Conservation (phyloP, 768 basidiomycete species). For the Calocybe indica region DNA sequence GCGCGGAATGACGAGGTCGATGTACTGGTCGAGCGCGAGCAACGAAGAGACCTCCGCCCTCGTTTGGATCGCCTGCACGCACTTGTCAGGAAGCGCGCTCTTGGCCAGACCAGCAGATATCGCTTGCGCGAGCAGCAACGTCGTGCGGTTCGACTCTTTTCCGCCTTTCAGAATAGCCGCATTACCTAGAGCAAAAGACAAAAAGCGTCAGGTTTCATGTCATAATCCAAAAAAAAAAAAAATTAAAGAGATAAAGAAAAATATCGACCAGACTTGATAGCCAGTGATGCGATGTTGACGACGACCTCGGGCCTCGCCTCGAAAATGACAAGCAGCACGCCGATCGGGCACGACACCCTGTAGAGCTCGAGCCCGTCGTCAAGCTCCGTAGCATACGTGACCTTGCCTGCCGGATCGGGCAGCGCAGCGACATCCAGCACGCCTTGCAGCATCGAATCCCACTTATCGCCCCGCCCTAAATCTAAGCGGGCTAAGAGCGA, state of each 20-base stretch:
- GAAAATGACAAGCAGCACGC: slow-evolving; percentile 93
- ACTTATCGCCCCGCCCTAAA: slow-evolving; percentile 75
- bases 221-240: neutral
- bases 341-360: slow-evolving; percentile 93
- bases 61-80: slow-evolving; percentile 90
- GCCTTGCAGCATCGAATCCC: slow-evolving; percentile 91
- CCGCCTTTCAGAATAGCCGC: slow-evolving; percentile 97
- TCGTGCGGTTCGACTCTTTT: slow-evolving; percentile 86
- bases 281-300: slow-evolving; percentile 92
- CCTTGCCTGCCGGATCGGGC: slow-evolving; percentile 79
- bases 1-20: slow-evolving; percentile 94
- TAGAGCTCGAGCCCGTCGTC: slow-evolving; percentile 87
- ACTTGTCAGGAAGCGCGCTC: slow-evolving; percentile 69
- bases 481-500: slow-evolving; percentile 86
- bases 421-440: slow-evolving; percentile 81
- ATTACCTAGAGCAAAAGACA: slow-evolving; percentile 56
- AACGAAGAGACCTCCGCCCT: slow-evolving; percentile 87
- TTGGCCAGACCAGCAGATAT: slow-evolving; percentile 73
- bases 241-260: neutral
- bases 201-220: neutral
- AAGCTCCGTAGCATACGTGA: slow-evolving; percentile 86
- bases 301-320: slow-evolving; percentile 97
- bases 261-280: slow-evolving; percentile 89
- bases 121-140: slow-evolving; percentile 67
- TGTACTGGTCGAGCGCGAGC: slow-evolving; percentile 82